Percentiles rank a stretch among this genome's conserved stretches.
Evolutionary conservation across 495 filamentous ascomycete genomes (phyloP).

Genomic region (Penicillium antarcticum): DNA sequence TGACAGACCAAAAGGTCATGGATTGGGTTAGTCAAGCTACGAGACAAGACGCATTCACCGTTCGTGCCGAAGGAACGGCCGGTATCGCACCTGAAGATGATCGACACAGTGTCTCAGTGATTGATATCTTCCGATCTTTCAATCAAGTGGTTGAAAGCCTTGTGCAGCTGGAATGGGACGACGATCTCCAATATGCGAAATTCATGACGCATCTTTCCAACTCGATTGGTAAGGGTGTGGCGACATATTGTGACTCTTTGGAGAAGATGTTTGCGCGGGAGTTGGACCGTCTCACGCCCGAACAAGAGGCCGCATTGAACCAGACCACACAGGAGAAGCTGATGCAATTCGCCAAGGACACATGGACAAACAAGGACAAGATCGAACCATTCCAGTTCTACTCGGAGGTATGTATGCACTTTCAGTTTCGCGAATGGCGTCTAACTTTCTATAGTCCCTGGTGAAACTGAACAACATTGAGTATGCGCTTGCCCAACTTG

Average conservation of each 20-base stretch:
- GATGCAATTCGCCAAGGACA: constrained; percentile 88
- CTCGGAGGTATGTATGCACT: constrained; percentile 62
- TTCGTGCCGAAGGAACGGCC: constrained; percentile 57
- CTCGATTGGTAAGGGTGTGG: constrained; percentile 76
- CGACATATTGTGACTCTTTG: constrained; percentile 86
- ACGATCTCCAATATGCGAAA: constrained; percentile 88
- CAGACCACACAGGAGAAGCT: constrained; percentile 89
- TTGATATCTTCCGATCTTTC: constrained; percentile 93
- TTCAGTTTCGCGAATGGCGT: constrained; percentile 1
- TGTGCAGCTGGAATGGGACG: constrained; percentile 82
- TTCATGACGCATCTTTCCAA: constrained; percentile 97
- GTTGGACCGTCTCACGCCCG: constrained; percentile 85
- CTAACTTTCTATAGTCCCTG: constrained; percentile 61
- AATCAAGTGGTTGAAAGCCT: constrained; percentile 86
- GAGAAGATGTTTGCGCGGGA: constrained; percentile 85
- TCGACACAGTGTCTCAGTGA: constrained; percentile 86
- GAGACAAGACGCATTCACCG: constrained; percentile 78
- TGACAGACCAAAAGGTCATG: constrained; percentile 73
- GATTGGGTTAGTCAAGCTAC: constrained; percentile 87
- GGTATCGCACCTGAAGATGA: constrained; percentile 72
- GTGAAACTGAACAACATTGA: constrained; percentile 98
- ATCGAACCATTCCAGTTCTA: constrained; percentile 98
- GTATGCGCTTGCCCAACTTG: constrained; percentile 84
- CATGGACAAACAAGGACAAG: constrained; percentile 91
- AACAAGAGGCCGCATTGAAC: constrained; percentile 73